Evolutionary conservation across 768 basidiomycete species (phyloP), one percentile per base, ranked within the genome.

Genomic region (Pholiota conissans): DNA sequence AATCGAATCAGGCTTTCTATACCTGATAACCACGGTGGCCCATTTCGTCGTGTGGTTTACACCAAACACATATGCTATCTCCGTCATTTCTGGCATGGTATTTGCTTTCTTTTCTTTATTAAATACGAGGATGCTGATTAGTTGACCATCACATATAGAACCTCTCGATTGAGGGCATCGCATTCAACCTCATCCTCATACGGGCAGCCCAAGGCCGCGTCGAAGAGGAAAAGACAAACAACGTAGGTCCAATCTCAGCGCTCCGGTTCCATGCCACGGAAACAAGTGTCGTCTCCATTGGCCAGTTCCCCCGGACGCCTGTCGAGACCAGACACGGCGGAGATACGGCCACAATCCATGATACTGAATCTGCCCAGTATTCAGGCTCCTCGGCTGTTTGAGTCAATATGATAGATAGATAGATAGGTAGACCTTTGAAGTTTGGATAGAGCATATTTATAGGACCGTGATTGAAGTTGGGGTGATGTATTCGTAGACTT

Each of bases 171-270:
- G 58, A 53, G 2, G 65, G 63, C n/a, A 63, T 64, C 16, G 62
- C 63, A 0, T 66, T 66, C 55, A 65, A 68, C 34, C 56, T 68
- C 3, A 66, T 68, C 26, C 49, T 65, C 16, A 64, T 64, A 4
- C 52, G 60, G 6, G 32, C 49, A 9, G 29, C 56, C 1, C 40
- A 52, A 26, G 49, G 35, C 4, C 49, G 59, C 3, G 50, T 45
- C 11, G 42, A 22, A 10, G 42, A 45, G 3, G 24, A 45, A 24
- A 45, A 24, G 24, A 22, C 7, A 24, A 11, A 45, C 5, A 22
- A 45, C 9, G 7, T 45, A 24, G 42, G 42, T 11, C 22, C 42
- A 22, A 24, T 45, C 11, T 22, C 42, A 22, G 18, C n/a, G 5
- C 20, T 45, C 10, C 42, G 42, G 11, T 45, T 45, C 42, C 42